Evolutionary conservation across 306 rosid species (phyloP).

Genomic region (Hylodesmum podocarpum): DNA sequence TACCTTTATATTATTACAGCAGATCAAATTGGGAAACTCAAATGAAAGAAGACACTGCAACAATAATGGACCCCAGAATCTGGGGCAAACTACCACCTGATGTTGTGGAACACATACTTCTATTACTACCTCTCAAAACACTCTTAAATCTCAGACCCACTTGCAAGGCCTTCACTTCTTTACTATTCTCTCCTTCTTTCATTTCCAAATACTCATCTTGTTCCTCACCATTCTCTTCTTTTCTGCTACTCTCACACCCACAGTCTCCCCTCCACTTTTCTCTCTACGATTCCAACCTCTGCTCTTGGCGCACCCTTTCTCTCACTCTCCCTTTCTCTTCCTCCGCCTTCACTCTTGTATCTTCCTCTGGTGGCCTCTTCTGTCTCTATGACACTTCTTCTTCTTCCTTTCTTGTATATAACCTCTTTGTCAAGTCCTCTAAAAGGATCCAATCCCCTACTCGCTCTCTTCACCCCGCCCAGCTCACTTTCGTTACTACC

Average conservation of each 20-base stretch:
- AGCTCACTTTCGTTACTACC: neutral
- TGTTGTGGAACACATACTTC: neutral
- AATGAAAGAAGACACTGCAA: neutral
- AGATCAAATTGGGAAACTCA: neutral
- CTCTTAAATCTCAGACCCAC: neutral
- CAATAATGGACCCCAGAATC: neutral
- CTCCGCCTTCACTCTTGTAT: neutral
- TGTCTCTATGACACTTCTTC: neutral
- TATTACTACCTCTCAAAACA: neutral
- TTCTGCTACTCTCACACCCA: neutral
- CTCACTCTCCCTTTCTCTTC: neutral
- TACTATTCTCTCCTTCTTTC: constrained; percentile 1
- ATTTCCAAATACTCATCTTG: neutral
- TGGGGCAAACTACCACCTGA: constrained; percentile 10
- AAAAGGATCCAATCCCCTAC: neutral
- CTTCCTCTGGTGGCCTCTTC: constrained; percentile 7
- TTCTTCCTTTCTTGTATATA: neutral
- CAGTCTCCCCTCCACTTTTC: neutral
- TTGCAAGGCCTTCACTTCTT: constrained; percentile 9
- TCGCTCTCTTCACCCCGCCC: neutral
- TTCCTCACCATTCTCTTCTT: constrained; percentile 15
- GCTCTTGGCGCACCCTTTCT: neutral
- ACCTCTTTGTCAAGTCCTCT: neutral
- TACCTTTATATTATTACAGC: neutral
- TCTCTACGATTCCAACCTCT: constrained; percentile 2